Base-by-base conservation (phyloP, 2,329 filamentous ascomycete species). In the Bipolaris bicolor region DNA sequence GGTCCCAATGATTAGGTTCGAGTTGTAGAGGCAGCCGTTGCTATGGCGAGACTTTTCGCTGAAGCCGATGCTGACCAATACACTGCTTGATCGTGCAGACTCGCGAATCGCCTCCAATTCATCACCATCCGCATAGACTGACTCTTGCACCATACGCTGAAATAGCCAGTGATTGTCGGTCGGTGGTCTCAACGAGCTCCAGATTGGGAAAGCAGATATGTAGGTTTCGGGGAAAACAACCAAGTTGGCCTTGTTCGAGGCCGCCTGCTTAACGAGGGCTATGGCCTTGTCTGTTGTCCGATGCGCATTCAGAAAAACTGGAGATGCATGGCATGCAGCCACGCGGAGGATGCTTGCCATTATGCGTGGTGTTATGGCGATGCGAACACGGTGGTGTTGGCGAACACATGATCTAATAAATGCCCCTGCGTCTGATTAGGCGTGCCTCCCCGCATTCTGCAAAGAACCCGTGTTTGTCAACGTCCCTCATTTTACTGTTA, bases 161-260 rank as follows among this genome's bases (percentile, higher is more conserved):
- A 84, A 85, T 49, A 84, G 71, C 9, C 70, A 65, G 55, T 86
- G 83, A 55, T 83, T 84, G 5, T 83, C 77, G 0, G 78, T 79
- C 0, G 84, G 83, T 0, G 82, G 64, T 0, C 76, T 72, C 0
- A 82, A 20, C 1, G 81, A 72, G 18, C 78, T 80, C 83, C 83
- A 85, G 18, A 83, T 53, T 0, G 84, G 83, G 47, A 84, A 86
- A 0, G 80, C 83, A 0, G 83, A 77, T 40, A 85, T 82, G 63
- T 76, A 83, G 0, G 81, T 78, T 64, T 85, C 83, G 0, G 83
- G 82, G 60, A 85, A 85, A 26, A 84, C 79, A 11, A 85, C 77
- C 3, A 86, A 70, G 20, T 84, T 77, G 7, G 83, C 82, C 0
- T 66, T 64, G 49, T 81, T 76, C 1, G 49, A 56, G 0, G 81